These are phyloP conservation scores for Fagus sylvatica DNA, from an alignment of 306 rosid species.

Conservation along the genomic window DNA sequence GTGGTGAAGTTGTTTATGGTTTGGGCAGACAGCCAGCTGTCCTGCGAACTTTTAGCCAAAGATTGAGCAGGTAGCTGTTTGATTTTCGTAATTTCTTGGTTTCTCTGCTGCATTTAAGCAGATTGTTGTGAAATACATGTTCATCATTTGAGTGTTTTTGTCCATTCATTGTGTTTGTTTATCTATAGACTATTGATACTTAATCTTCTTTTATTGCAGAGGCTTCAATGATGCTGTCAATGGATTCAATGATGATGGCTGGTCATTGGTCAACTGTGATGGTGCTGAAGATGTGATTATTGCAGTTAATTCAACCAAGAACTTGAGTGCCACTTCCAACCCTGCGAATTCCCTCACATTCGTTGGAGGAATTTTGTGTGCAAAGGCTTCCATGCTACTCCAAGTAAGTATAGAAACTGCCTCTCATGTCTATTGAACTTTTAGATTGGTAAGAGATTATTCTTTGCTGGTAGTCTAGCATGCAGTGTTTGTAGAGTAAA, in stretches of 20 bases:
- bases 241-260: constrained; percentile 96
- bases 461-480: background rate
- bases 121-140: background rate
- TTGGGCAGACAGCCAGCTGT: constrained; percentile 97
- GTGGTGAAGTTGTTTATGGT: constrained; percentile 96
- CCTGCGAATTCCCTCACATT: constrained; percentile 70
- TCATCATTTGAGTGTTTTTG: background rate
- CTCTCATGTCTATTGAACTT: background rate
- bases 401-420: constrained; percentile 56
- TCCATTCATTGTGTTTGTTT: background rate
- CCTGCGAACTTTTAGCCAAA: constrained; percentile 90
- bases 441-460: background rate
- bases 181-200: background rate
- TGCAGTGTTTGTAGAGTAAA: background rate
- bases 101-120: background rate
- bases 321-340: constrained; percentile 57
- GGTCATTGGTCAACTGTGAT: constrained; percentile 80
- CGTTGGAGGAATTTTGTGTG: constrained; percentile 92
- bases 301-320: constrained; percentile 76
- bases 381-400: constrained; percentile 97
- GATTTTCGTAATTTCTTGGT: constrained; percentile 2
- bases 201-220: constrained; percentile 37
- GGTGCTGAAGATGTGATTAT: constrained; percentile 90
- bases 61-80: constrained; percentile 71
- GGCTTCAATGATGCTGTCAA: constrained; percentile 97